phyloP scores from a whole-genome alignment of 164 flowering plant species.

The Malania oleifera region DNA sequence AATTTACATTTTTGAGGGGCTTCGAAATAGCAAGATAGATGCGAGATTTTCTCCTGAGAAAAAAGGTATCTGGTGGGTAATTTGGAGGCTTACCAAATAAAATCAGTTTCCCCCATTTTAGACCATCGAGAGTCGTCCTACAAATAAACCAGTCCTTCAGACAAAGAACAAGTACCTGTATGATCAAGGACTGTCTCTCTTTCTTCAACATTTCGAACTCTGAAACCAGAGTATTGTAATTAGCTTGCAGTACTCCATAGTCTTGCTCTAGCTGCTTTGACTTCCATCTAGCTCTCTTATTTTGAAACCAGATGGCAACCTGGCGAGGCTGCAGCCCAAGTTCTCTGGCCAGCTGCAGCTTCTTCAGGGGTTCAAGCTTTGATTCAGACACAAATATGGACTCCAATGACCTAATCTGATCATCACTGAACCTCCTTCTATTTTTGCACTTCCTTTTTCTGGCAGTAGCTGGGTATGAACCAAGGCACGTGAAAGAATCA shows the following conservation, averaged over 20 bases:
- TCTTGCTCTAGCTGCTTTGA: conserved; percentile 56
- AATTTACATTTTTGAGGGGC: too few relatives aligned
- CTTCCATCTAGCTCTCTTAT: conserved; percentile 56
- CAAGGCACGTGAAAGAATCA: conserved; percentile 9
- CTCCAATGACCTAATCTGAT: conserved; percentile 46
- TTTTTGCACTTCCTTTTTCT: conserved; percentile 32
- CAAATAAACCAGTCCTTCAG: background rate
- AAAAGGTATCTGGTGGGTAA: too few relatives aligned
- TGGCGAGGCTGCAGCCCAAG: conserved; percentile 53
- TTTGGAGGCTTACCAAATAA: too few relatives aligned
- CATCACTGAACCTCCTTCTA: conserved; percentile 47
- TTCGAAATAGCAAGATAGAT: too few relatives aligned
- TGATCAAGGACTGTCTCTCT: conserved; percentile 34
- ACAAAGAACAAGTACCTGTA: conserved; percentile 29
- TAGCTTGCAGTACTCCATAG: conserved; percentile 22
- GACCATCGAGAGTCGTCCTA: too few relatives aligned
- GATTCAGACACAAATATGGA: conserved; percentile 36
- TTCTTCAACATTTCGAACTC: conserved; percentile 37
- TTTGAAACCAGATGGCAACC: conserved; percentile 65
- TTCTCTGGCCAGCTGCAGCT: conserved; percentile 40
- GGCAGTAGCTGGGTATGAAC: background rate
- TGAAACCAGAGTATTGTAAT: conserved; percentile 34
- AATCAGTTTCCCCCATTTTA: too few relatives aligned
- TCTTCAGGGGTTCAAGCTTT: conserved; percentile 44
- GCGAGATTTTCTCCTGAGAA: too few relatives aligned